Evolutionary conservation across 176 grass and related monocot species (phyloP).

Genomic region (Cenchrus purpureus): DNA sequence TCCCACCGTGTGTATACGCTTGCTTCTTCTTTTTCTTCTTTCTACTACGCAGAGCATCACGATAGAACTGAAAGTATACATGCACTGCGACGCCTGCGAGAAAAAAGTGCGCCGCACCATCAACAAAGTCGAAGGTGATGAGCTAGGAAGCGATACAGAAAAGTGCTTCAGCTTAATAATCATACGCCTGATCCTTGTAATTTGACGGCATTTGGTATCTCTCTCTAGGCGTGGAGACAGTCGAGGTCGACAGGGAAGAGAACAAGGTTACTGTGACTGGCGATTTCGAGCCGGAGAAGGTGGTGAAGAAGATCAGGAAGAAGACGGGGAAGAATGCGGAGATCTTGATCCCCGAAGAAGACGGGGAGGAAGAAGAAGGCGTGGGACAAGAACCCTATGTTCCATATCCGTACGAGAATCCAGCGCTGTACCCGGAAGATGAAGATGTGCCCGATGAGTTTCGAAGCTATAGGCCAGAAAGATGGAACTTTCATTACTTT

Average conservation of each 20-base stretch:
- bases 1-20: not conserved
- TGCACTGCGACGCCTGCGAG: constrained; percentile 61
- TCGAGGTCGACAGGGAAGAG: constrained; percentile 52
- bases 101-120: constrained; percentile 36
- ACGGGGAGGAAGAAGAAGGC: constrained; percentile 32
- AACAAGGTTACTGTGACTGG: constrained; percentile 56
- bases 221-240: constrained; percentile 41
- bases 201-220: not conserved
- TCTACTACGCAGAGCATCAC: constrained; percentile 28
- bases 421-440: constrained; percentile 27
- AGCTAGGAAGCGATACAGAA: not conserved
- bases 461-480: not conserved
- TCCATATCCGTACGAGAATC: not conserved
- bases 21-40: not conserved
- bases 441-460: constrained; percentile 13
- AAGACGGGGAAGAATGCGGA: constrained; percentile 48
- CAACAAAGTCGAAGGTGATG: constrained; percentile 39
- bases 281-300: constrained; percentile 28
- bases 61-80: constrained; percentile 42
- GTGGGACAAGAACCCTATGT: not conserved
- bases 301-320: constrained; percentile 53
- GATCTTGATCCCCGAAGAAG: constrained; percentile 25
- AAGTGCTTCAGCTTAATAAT: not conserved
- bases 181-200: not conserved
- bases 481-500: constrained; percentile 34